Base-by-base conservation (phyloP, 306 rosid species). In the Prunus armeniaca region DNA sequence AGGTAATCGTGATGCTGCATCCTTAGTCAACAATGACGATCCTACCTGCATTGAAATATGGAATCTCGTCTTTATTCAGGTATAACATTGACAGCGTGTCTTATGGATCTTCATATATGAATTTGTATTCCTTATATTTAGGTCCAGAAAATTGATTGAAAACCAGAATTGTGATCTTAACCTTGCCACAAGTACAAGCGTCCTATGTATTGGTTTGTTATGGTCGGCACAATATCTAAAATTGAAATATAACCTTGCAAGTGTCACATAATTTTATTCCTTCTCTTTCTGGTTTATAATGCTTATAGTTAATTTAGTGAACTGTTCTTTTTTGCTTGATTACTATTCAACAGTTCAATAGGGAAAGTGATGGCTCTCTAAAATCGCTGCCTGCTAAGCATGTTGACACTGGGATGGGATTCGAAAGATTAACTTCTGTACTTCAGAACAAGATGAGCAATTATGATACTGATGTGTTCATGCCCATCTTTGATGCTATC, bases 31-130 rank as follows among this genome's bases (percentile, higher is more conserved):
- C 83, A 78, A 95, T 27, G 99, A 95, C 64, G 97, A 95, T 76
- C 99, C 97, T 45, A 95, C 97, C 4, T 95, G 97, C 91, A 81
- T 95, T 49, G 99, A 95, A 91, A 95, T 95, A 69, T 95, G 99
- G 98, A 95, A 95, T 74, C 89, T 95, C 64, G 99, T 95, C 82
- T 95, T 95, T 73, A 92, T 95, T 83, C 99, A 95, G 94, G 99
- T 95, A 88, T 30, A 32, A 45, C 62, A 47, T 66, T 60, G 24
- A 10, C 57, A n/a, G 63, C 22, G 27, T 65, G 46, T 25, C 70
- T 66, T 74, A 6, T 69, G 32, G 60, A 69, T 76, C n/a, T 61
- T 51, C 64, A 50, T 66, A 8, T 22, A 62, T 18, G 32, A 24
- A 68, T 67, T 24, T 41, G 6, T 38, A 47, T 49, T 41, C 9